Conservation (phyloP, 192 early-diverging fungal genomes). For the Coemansia sp. region DNA sequence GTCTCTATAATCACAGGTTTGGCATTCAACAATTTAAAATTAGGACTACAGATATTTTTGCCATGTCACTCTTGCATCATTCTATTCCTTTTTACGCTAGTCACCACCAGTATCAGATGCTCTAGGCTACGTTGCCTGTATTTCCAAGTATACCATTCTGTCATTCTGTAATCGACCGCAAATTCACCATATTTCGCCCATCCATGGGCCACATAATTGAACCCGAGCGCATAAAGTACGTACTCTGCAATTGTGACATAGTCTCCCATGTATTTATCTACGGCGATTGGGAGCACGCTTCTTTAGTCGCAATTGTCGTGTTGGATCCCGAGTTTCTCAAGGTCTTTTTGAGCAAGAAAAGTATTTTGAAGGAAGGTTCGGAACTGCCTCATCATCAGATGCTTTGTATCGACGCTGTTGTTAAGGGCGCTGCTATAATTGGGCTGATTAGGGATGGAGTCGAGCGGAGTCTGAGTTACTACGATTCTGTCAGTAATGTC, state of each 20-base stretch:
- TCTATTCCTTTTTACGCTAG: no score
- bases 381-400: no score
- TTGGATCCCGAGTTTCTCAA: no score
- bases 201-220: constrained; percentile 92
- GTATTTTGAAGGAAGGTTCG: no score
- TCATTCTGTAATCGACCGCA: constrained; percentile 82
- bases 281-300: constrained; percentile 75
- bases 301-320: constrained; percentile 39
- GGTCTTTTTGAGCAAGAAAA: no score
- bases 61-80: no score
- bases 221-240: constrained; percentile 90
- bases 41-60: no score
- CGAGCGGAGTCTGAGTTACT: constrained; percentile 66
- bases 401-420: constrained; percentile 18
- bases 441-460: constrained; percentile 65
- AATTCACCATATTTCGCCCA: constrained; percentile 94
- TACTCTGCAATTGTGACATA: constrained; percentile 78
- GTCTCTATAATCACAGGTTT: no score
- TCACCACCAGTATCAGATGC: no score
- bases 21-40: no score
- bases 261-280: constrained; percentile 78
- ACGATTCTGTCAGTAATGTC: constrained; percentile 57
- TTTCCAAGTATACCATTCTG: no score
- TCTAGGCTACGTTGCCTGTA: no score
- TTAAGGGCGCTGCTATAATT: constrained; percentile 60